These are phyloP conservation scores for Eucalyptus dawsonii DNA, from an alignment of 345 rosid genomes.

Conservation along the genomic window DNA sequence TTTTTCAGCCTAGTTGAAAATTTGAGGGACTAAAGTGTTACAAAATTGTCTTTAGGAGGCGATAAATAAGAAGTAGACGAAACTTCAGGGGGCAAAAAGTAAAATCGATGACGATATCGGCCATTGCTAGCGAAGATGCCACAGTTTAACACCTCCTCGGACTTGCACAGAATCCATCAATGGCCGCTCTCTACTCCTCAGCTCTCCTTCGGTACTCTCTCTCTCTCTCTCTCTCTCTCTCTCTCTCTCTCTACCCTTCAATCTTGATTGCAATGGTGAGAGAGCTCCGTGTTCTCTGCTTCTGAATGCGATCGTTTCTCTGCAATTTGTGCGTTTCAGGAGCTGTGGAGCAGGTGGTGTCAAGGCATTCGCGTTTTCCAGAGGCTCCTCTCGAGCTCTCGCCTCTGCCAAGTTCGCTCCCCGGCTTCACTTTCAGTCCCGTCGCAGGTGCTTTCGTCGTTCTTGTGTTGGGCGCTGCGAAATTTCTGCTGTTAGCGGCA, in stretches of 20 bases:
- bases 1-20: not conserved
- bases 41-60: not conserved
- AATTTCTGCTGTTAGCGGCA: not conserved
- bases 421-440: not conserved
- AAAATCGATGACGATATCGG: not conserved
- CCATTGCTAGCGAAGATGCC: not conserved
- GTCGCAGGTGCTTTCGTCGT: not conserved
- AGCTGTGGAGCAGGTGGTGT: not conserved
- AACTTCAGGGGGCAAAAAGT: not conserved
- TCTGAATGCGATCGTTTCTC: not conserved
- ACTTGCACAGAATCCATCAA: not conserved
- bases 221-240: too few species aligned
- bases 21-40: not conserved
- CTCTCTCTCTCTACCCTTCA: not conserved
- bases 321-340: not conserved
- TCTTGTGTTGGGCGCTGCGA: not conserved
- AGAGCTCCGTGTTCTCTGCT: not conserved
- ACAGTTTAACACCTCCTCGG: not conserved
- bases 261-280: not conserved
- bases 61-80: not conserved
- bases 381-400: not conserved
- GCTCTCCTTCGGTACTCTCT: constrained; percentile 36
- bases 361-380: not conserved
- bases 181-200: constrained; percentile 29
- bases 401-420: not conserved